These are phyloP conservation scores for Acanthamoeba healyi DNA, from an alignment of 208 protist genomes.

Conservation along the genomic window DNA sequence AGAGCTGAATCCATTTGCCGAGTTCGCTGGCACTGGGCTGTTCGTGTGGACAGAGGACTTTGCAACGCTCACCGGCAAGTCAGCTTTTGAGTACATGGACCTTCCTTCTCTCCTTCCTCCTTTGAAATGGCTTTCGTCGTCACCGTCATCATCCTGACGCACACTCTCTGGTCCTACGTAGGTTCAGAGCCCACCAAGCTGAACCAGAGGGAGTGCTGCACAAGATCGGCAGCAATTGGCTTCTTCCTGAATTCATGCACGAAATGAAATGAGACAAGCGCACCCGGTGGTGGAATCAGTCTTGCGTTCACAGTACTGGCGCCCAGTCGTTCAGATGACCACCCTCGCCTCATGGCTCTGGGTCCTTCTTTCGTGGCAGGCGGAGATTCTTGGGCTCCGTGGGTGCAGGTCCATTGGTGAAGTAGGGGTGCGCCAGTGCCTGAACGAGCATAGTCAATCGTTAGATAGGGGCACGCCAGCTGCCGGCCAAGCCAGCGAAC, in stretches of 20 bases:
- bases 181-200: background rate
- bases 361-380: conserved; percentile 2
- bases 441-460: too few relatives aligned
- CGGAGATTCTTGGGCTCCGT: conserved; percentile 23
- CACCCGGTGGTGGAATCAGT: too few relatives aligned
- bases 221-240: background rate
- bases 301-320: too few relatives aligned
- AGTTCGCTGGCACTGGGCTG: conserved; percentile 71
- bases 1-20: conserved; percentile 77
- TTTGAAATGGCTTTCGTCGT: too few relatives aligned
- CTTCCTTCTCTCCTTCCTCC: too few relatives aligned
- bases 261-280: background rate
- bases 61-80: conserved; percentile 20
- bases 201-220: conserved; percentile 7
- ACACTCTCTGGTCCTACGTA: too few relatives aligned
- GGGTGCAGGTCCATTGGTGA: conserved; percentile 25
- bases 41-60: conserved; percentile 69
- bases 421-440: conserved; percentile 59
- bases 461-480: too few relatives aligned
- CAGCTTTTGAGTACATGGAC: conserved; percentile 52
- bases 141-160: background rate
- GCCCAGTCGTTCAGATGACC: too few relatives aligned
- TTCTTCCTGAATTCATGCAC: background rate
- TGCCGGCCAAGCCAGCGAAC: too few relatives aligned
- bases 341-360: too few relatives aligned